Conservation (phyloP, 2,329 filamentous ascomycete species). For the Apiospora arundinis region DNA sequence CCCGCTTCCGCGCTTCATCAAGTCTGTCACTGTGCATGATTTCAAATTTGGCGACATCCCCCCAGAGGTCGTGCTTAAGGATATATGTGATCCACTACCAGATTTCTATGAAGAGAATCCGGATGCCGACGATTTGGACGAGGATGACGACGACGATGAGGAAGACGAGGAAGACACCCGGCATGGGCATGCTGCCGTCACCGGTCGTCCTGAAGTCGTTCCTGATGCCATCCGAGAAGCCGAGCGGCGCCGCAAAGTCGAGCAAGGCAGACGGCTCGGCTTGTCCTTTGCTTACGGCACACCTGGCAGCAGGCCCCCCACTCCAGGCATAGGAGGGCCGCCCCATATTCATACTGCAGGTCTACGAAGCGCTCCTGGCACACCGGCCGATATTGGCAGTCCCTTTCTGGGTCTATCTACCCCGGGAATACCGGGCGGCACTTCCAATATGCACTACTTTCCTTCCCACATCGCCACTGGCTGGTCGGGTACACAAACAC, state of each 20-base stretch:
- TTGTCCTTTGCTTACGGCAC: conserved; percentile 8
- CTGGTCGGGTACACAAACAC: conserved; percentile 78
- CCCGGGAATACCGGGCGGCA: conserved; percentile 71
- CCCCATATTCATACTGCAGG: conserved; percentile 49
- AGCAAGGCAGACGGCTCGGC: conserved; percentile 39
- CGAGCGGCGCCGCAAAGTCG: conserved; percentile 41
- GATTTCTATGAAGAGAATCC: conserved; percentile 93
- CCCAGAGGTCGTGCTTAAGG: conserved; percentile 90
- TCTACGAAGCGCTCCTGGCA: conserved; percentile 39
- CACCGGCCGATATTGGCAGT: conserved; percentile 54
- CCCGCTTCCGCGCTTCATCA: conserved; percentile 91
- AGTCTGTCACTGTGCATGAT: conserved; percentile 90
- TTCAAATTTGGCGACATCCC: conserved; percentile 89
- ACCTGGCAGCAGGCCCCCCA: conserved; percentile 12
- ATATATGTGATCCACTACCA: conserved; percentile 92
- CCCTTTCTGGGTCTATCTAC: conserved; percentile 64
- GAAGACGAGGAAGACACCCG: conserved; percentile 42
- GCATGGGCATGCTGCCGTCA: conserved; percentile 15
- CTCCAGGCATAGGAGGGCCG: conserved; percentile 34
- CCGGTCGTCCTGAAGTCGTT: conserved; percentile 31
- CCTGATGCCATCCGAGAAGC: conserved; percentile 43
- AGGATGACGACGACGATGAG: conserved; percentile 53
- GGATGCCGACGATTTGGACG: conserved; percentile 65
- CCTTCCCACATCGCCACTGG: conserved; percentile 76
- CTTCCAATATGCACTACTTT: conserved; percentile 82